These are phyloP conservation scores for Rhododendron ovatum DNA, from an alignment of 148 eudicot genomes.

Conservation along the genomic window DNA sequence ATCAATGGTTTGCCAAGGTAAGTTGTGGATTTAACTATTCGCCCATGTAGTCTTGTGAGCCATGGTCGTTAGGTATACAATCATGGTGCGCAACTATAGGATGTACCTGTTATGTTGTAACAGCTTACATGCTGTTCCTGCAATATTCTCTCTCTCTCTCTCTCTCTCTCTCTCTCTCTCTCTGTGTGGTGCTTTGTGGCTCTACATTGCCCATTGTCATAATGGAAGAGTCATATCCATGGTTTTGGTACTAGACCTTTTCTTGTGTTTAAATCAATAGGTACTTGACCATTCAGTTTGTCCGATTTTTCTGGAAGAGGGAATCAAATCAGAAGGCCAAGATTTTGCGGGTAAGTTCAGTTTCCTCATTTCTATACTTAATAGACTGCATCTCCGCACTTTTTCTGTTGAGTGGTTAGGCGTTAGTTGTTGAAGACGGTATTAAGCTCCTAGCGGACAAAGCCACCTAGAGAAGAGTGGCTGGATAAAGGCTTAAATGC, in stretches of 20 bases:
- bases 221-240: not conserved
- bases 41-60: not conserved
- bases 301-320: conserved; percentile 98
- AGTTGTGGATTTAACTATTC: conserved; percentile 1
- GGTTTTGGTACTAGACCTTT: not conserved
- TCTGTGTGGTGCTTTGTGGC: not conserved
- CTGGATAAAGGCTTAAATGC: conserved; percentile 7
- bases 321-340: conserved; percentile 99
- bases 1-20: conserved; percentile 90
- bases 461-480: not conserved
- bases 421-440: not conserved
- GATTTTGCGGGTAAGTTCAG: conserved; percentile 76
- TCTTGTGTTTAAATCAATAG: conserved; percentile 27
- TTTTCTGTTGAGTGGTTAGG: not conserved
- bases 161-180: not conserved
- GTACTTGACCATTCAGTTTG: conserved; percentile 93
- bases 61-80: not conserved
- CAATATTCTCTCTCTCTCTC: not conserved
- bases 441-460: conserved; percentile 1
- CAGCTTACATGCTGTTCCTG: not conserved
- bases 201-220: not conserved
- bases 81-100: not conserved
- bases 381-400: conserved; percentile 47
- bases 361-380: not conserved
- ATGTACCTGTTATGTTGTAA: not conserved